Conservation (phyloP, 2,329 filamentous ascomycete species). For the Daldinia sp. region DNA sequence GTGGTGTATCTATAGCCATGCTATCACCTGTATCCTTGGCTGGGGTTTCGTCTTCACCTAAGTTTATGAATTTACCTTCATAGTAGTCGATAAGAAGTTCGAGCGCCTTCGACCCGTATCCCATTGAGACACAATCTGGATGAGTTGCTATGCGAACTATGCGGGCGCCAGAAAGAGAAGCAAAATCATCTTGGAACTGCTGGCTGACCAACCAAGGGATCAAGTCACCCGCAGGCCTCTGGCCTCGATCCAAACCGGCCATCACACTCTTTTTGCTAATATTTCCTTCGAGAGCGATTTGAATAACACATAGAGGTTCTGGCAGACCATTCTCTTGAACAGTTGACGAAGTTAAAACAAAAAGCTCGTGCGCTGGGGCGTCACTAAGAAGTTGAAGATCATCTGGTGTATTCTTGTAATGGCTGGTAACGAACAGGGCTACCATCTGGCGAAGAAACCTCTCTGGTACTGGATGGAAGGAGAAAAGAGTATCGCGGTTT, state of each 20-base stretch:
- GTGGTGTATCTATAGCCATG: slow-evolving; percentile 82
- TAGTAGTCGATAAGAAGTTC: slow-evolving; percentile 92
- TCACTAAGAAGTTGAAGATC: slow-evolving; percentile 99
- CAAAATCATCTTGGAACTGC: slow-evolving; percentile 98
- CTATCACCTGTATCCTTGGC: slow-evolving; percentile 73
- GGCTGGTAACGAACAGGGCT: slow-evolving; percentile 92
- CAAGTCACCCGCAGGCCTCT: slow-evolving; percentile 87
- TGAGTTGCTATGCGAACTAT: slow-evolving; percentile 96
- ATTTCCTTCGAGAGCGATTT: slow-evolving; percentile 91
- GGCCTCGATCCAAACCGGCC: slow-evolving; percentile 86
- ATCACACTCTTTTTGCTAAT: slow-evolving; percentile 94
- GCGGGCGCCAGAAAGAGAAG: slow-evolving; percentile 87
- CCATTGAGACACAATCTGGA: slow-evolving; percentile 90
- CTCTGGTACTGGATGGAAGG: slow-evolving; percentile 95
- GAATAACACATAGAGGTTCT: slow-evolving; percentile 92
- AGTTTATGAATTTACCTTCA: slow-evolving; percentile 86
- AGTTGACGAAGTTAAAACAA: slow-evolving; percentile 88
- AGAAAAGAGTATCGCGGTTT: slow-evolving; percentile 97
- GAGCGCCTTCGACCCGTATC: slow-evolving; percentile 89
- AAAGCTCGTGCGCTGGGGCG: slow-evolving; percentile 94
- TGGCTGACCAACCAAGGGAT: slow-evolving; percentile 98
- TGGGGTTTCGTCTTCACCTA: slow-evolving; percentile 73
- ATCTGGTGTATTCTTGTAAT: slow-evolving; percentile 97
- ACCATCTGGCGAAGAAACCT: slow-evolving; percentile 99
- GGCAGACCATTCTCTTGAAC: slow-evolving; percentile 81